A percentile compares a stretch with the other conserved stretches of the same genome.
Evolutionary conservation across 305 asterid genomes (phyloP).

Genomic region (Fraxinus platypoda): DNA sequence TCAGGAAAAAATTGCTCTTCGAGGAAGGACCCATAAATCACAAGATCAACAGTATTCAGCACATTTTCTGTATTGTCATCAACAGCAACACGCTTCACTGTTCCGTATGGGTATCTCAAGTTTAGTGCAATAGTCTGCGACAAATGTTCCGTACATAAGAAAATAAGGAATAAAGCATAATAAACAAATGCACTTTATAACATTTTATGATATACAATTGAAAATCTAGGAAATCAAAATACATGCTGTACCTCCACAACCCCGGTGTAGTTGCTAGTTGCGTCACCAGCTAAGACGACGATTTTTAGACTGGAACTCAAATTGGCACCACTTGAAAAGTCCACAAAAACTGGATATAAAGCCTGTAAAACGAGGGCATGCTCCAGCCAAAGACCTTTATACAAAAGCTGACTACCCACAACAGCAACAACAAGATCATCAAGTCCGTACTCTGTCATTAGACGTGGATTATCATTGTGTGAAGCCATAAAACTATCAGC

Average conservation of each 20-base stretch:
- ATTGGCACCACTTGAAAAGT: slow-evolving; percentile 34
- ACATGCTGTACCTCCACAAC: slow-evolving; percentile 67
- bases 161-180: slow-evolving; percentile 3
- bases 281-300: slow-evolving; percentile 54
- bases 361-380: slow-evolving; percentile 85
- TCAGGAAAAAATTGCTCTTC: slow-evolving; percentile 79
- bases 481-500: slow-evolving; percentile 39
- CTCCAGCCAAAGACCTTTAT: slow-evolving; percentile 89
- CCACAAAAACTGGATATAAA: slow-evolving; percentile 53
- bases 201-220: neutral
- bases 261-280: slow-evolving; percentile 61
- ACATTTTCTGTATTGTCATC: slow-evolving; percentile 46
- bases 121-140: slow-evolving; percentile 66
- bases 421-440: slow-evolving; percentile 62
- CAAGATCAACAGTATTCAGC: slow-evolving; percentile 61
- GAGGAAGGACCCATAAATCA: slow-evolving; percentile 81
- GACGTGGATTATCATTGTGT: slow-evolving; percentile 32
- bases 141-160: slow-evolving; percentile 21
- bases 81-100: slow-evolving; percentile 54
- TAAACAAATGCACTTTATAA: neutral
- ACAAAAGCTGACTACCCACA: slow-evolving; percentile 72
- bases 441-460: slow-evolving; percentile 38
- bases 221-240: neutral
- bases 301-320: slow-evolving; percentile 60
- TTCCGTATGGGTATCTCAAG: slow-evolving; percentile 70